Base-by-base conservation (phyloP, 2,329 filamentous ascomycete genomes). In the Monosporascus sp. region DNA sequence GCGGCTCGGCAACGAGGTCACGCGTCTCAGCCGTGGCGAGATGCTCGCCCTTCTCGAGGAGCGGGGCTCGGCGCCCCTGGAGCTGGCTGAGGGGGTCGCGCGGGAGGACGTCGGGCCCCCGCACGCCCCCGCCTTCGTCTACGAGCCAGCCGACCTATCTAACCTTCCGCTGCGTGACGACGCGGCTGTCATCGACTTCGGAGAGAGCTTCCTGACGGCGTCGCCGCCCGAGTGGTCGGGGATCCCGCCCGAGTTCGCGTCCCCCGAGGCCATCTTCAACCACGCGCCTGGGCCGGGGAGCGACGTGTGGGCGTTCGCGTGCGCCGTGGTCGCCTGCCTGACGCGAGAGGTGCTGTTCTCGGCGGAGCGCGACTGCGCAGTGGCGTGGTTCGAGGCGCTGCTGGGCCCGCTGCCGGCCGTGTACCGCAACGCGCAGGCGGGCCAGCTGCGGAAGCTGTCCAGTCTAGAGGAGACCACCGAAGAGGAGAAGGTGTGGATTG, bases 241-340 rank as follows among this genome's bases (percentile, higher is more conserved):
- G 45, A 45, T 50, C 7, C 48, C 50, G 25, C n/a, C 20, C 24
- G 38, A 43, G 45, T 52, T 35, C n/a, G 50, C 45, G 14, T 36
- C 50, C 2, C 50, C 50, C 35, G 50, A 52, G 41, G 50, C 45
- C 17, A 22, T 31, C n/a, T 41, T 48, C 31, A 17, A 25, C 14
- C 25, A 45, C 50, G n/a, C 37, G 3, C 35, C 43, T 14, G 22
- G 36, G 9, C 44, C 48, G 17, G 20, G 22, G 15, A 37, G 35
- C 45, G 50, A 52, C 38, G 46, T 52, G 15, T 52, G 50, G 50
- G 38, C 50, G 7, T 41, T 52, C 20, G 50, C 45, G 5, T 52
- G 50, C 37, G n/a, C n/a, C 22, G 41, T 52, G 9, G 37, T 52
- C 17, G 8, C 11, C 17, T n/a, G n/a, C 8, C 11, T 41, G 31